Percentiles rank a stretch among this genome's conserved stretches.
Conservation (phyloP, 2,329 filamentous ascomycete species). For the Nemania bipapillata region DNA sequence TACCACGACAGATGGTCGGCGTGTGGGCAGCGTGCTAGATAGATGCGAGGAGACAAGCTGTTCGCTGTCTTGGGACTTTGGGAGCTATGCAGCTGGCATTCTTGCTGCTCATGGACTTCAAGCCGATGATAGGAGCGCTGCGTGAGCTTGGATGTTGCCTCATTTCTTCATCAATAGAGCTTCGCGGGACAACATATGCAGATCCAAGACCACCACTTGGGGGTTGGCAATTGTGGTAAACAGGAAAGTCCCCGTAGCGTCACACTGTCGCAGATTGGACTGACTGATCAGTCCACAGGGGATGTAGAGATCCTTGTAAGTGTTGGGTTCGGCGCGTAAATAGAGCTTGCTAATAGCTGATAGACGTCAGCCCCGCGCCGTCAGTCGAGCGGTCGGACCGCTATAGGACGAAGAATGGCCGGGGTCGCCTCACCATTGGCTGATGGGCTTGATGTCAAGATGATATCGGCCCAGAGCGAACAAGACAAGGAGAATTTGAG, state of each 20-base stretch:
- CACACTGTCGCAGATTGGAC: conserved; percentile 41
- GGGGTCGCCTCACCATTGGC: conserved; percentile 57
- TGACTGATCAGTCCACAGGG: conserved; percentile 43
- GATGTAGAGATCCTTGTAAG: conserved; percentile 54
- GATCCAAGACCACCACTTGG: conserved; percentile 41
- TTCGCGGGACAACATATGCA: conserved; percentile 28
- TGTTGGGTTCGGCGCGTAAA: conserved; percentile 63
- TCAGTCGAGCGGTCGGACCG: conserved; percentile 54
- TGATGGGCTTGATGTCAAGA: conserved; percentile 39
- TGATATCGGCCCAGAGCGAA: conserved; percentile 30
- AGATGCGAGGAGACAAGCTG: neutral
- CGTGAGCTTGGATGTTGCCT: conserved; percentile 11
- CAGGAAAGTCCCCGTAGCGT: conserved; percentile 44
- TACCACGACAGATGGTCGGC: conserved; percentile 5
- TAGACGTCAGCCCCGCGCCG: conserved; percentile 55
- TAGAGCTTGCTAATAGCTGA: conserved; percentile 60
- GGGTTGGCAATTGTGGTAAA: conserved; percentile 42
- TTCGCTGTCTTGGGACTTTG: neutral
- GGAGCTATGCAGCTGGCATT: conserved; percentile 7
- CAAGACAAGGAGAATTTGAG: conserved; percentile 14
- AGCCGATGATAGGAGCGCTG: neutral
- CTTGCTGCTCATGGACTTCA: neutral
- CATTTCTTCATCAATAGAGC: conserved; percentile 25
- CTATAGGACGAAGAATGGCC: conserved; percentile 57
- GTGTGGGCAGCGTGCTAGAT: neutral